Percentiles rank a stretch among this genome's conserved stretches.
These are phyloP conservation scores for Globisporangium paddicum DNA, from an alignment of 352 stramenopile species.

Conservation along the genomic window DNA sequence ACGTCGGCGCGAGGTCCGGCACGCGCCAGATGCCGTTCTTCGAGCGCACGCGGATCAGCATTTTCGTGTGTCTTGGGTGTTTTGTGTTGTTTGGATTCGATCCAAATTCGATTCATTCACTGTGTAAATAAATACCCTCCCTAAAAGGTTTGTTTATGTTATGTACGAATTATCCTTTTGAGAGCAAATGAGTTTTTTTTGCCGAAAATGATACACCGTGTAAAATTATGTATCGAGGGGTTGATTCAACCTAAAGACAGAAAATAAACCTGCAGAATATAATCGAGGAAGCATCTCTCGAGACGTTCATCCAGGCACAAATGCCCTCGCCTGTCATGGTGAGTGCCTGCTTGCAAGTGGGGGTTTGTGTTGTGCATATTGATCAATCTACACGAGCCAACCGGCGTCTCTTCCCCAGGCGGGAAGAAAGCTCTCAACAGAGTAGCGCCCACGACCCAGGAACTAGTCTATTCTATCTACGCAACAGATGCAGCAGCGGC, in stretches of 20 bases:
- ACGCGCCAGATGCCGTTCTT: slow-evolving; percentile 89
- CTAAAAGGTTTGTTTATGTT: not conserved
- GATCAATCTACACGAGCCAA: slow-evolving; percentile 7
- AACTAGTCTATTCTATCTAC: slow-evolving; percentile 83
- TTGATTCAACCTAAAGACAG: too few species aligned
- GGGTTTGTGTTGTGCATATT: slow-evolving; percentile 1
- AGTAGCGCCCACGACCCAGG: slow-evolving; percentile 81
- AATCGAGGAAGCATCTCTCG: too few species aligned
- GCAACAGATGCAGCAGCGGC: slow-evolving; percentile 16
- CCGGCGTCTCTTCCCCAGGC: not conserved
- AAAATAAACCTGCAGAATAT: too few species aligned
- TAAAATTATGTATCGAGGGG: too few species aligned
- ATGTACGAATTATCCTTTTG: too few species aligned
- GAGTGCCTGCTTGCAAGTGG: too few species aligned
- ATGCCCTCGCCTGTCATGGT: too few species aligned
- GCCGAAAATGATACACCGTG: too few species aligned
- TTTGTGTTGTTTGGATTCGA: not conserved
- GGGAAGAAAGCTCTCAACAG: slow-evolving; percentile 25
- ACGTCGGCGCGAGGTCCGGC: slow-evolving; percentile 45
- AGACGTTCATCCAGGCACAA: too few species aligned
- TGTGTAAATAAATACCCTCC: not conserved
- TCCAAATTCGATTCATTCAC: too few species aligned
- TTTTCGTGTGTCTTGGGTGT: slow-evolving; percentile 10
- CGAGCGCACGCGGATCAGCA: slow-evolving; percentile 82
- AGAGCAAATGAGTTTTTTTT: too few species aligned